Evolutionary conservation across 768 basidiomycete species (phyloP).

Genomic region (Dentipellis fragilis): DNA sequence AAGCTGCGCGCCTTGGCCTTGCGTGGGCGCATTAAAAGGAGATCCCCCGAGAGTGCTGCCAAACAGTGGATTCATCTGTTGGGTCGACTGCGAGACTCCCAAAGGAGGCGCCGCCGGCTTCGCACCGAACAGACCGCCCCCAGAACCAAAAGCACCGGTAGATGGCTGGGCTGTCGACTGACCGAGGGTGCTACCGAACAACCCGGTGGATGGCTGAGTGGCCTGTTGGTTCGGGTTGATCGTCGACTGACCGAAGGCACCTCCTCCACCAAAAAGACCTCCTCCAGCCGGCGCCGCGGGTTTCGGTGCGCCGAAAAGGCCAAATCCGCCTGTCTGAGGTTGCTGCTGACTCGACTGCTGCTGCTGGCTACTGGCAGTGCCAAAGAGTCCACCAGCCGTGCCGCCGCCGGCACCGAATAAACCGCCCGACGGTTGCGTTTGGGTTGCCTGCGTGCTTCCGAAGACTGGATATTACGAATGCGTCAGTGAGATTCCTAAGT

Average conservation of each 20-base stretch:
- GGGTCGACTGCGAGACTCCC: constrained; percentile 31
- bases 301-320: constrained; percentile 24
- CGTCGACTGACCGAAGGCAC: constrained; percentile 34
- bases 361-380: constrained; percentile 6
- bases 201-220: constrained; percentile 7
- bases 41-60: constrained; percentile 30
- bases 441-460: not conserved
- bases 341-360: constrained; percentile 9
- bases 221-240: constrained; percentile 18
- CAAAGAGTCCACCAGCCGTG: constrained; percentile 8
- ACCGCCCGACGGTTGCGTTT: not conserved
- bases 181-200: constrained; percentile 46
- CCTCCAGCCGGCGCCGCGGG: constrained; percentile 21
- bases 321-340: constrained; percentile 11
- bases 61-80: constrained; percentile 23
- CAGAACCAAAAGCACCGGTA: constrained; percentile 28
- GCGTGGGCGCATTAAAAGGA: constrained; percentile 28
- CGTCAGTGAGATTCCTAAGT: not conserved
- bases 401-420: constrained; percentile 9
- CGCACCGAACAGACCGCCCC: constrained; percentile 37
- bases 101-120: constrained; percentile 42
- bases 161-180: constrained; percentile 33
- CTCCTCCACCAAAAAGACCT: constrained; percentile 36
- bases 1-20: constrained; percentile 35
- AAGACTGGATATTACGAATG: not conserved